Conservation (phyloP, 2,329 filamentous ascomycete species). For the Fusarium liriodendri region DNA sequence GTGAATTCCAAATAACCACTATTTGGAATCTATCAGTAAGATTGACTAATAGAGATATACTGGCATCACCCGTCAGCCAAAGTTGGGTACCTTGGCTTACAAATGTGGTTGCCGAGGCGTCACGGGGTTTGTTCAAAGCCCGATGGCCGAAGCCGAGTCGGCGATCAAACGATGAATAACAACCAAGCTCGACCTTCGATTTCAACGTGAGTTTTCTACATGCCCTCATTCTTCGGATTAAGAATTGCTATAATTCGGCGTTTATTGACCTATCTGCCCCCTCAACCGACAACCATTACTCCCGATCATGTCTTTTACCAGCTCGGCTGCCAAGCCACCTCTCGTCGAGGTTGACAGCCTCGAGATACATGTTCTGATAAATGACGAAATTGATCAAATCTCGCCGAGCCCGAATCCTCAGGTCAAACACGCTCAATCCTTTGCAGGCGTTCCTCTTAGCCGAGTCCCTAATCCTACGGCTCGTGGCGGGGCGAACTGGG, state of each 20-base stretch:
- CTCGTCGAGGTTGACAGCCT: conserved; percentile 45
- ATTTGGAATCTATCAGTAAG: background rate
- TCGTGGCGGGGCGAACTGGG: conserved; percentile 55
- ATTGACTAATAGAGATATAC: background rate
- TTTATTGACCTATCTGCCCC: background rate
- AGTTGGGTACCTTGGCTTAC: background rate
- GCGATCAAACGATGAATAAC: background rate
- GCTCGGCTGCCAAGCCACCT: background rate
- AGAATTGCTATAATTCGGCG: background rate
- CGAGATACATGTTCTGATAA: conserved; percentile 62
- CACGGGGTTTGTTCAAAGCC: background rate
- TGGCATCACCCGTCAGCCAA: background rate
- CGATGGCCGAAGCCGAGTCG: background rate
- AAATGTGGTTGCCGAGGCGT: background rate
- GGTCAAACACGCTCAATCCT: conserved; percentile 54
- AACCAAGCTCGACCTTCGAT: background rate
- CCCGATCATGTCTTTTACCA: background rate
- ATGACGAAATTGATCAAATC: conserved; percentile 66
- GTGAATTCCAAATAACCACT: background rate
- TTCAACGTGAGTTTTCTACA: background rate
- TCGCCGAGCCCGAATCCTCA: conserved; percentile 57
- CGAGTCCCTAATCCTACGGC: conserved; percentile 46
- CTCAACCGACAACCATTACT: background rate
- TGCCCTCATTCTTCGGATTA: background rate
- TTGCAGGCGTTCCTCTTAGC: conserved; percentile 55